phyloP scores from a whole-genome alignment of 371 early-diverging fungal genomes.

The Rhizopus arrhizus region DNA sequence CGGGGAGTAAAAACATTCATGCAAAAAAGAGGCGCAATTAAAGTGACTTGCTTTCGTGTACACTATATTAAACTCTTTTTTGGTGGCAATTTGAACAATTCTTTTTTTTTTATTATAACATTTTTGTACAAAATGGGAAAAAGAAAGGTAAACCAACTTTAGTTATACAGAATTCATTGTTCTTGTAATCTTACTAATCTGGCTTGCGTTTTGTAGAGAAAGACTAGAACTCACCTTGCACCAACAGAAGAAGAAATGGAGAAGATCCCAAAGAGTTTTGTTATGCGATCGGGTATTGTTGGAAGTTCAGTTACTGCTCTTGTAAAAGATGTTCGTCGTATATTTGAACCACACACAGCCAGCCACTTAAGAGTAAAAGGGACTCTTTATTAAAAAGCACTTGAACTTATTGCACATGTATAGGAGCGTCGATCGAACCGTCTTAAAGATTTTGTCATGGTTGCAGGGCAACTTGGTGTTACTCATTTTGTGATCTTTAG shows the following conservation, averaged over 20 bases:
- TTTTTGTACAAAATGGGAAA: not conserved
- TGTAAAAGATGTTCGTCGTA: conserved; percentile 81
- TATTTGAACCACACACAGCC: conserved; percentile 88
- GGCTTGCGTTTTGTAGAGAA: conserved; percentile 37
- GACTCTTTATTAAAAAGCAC: not conserved
- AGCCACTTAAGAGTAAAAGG: conserved; percentile 38
- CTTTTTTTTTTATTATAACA: not conserved
- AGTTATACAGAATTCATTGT: not conserved
- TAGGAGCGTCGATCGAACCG: conserved; percentile 90
- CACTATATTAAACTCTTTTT: not conserved
- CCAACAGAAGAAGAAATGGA: conserved; percentile 53
- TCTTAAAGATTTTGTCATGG: conserved; percentile 89
- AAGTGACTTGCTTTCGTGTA: not conserved
- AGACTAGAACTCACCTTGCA: conserved; percentile 57
- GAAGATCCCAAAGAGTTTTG: conserved; percentile 88
- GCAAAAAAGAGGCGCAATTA: conserved; percentile 2
- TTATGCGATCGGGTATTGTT: conserved; percentile 88
- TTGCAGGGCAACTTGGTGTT: conserved; percentile 86
- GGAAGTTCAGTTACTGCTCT: conserved; percentile 74
- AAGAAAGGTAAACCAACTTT: not conserved
- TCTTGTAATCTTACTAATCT: not conserved
- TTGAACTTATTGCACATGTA: not conserved
- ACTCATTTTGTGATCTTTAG: conserved; percentile 90
- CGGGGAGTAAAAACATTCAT: not conserved
- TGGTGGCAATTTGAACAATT: not conserved